Conservation (phyloP, 495 filamentous ascomycete genomes). For the Hyphodiscus hymeniophilus region DNA sequence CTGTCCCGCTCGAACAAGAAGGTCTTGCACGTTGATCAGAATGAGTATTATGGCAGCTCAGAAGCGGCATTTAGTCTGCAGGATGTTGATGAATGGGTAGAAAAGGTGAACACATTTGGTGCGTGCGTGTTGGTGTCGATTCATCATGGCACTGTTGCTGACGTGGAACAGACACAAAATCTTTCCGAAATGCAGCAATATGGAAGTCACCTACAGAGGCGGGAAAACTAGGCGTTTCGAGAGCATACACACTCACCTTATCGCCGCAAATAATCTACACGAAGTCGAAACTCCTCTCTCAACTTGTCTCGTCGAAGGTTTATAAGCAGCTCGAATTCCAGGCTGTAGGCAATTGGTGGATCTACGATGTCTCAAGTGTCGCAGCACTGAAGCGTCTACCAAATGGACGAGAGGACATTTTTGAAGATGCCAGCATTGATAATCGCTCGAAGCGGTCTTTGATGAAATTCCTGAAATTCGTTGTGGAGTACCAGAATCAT, state of each 20-base stretch:
- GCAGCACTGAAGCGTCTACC: constrained; percentile 55
- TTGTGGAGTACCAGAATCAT: constrained; percentile 51
- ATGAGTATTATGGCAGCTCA: constrained; percentile 76
- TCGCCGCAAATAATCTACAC: constrained; percentile 84
- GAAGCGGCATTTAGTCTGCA: constrained; percentile 85
- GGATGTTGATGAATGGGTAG: constrained; percentile 71
- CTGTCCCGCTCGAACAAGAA: constrained; percentile 88
- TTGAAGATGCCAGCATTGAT: constrained; percentile 62
- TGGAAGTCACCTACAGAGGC: constrained; percentile 14
- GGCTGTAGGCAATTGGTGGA: constrained; percentile 90
- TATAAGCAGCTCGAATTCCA: constrained; percentile 88
- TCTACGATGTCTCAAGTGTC: constrained; percentile 34
- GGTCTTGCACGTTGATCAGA: constrained; percentile 81
- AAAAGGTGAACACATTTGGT: constrained; percentile 38
- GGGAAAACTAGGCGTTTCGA: constrained; percentile 46
- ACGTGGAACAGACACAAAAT: constrained; percentile 1
- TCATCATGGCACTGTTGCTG: not conserved
- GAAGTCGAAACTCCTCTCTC: constrained; percentile 62
- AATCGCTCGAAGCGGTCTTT: constrained; percentile 68
- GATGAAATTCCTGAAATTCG: constrained; percentile 85
- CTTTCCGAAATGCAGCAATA: constrained; percentile 20
- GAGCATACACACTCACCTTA: constrained; percentile 76
- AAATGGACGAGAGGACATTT: constrained; percentile 80
- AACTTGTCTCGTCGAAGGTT: constrained; percentile 79
- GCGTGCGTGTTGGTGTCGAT: constrained; percentile 2